Base-by-base conservation (phyloP, 2,329 filamentous ascomycete species). In the Penicillium capsulatum region DNA sequence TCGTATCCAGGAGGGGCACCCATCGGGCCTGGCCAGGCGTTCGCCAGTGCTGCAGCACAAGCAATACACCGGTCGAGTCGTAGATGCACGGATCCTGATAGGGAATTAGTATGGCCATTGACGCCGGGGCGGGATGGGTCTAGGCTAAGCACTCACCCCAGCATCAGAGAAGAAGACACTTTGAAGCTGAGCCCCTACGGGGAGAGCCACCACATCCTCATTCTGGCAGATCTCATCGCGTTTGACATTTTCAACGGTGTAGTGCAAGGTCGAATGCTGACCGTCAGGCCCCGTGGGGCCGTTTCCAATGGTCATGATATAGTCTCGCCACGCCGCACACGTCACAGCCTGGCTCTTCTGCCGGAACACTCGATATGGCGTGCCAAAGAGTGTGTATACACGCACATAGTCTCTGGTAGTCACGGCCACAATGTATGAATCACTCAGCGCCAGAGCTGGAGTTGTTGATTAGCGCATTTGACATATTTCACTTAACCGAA, bases 241-340 rank as follows among this genome's bases (percentile, higher is more conserved):
- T 67, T 94, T 94, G 53, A 97, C 79, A 60, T 98, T 94, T 60
- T 97, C 87, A 55, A 98, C 91, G 0, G 86, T 90, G 69, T 97
- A 98, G 7, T 86, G 72, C 17, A 98, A 75, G 30, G 83, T 82
- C 1, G 88, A 81, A 40, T 52, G 45, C 10, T 75, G 78, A 13
- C 92, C 91, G 58, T 92, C 83, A 7, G 81, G 78, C 9, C 82
- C 82, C 22, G 94, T 77, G 0, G 92, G 81, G 0, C 94, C 94
- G 55, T 98, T 98, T 38, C 91, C 91, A 52, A 98, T 80, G 0
- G 90, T 96, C 60, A 97, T 77, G n/a, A 98, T 83, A 63, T 97
- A 97, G 70, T 98, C 89, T 50, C 84, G 78, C 86, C 87, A 97
- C 53, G 88, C 91, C 1, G 89, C 88, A 58, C 92, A 98, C 0